phyloP scores from a whole-genome alignment of 148 eudicot species.

The Selenicereus undatus region DNA sequence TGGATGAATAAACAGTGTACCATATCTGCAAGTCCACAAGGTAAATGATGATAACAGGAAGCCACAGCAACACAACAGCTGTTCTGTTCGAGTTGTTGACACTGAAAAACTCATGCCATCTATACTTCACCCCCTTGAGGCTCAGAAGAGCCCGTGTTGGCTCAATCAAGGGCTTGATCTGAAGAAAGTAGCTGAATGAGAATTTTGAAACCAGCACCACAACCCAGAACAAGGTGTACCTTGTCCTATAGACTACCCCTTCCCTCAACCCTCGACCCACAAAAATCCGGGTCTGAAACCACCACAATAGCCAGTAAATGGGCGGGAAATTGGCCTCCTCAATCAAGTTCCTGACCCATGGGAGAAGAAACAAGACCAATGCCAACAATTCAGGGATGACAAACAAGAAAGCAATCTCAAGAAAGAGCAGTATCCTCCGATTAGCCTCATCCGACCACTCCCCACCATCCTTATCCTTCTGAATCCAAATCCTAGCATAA shows the following conservation, averaged over 20 bases:
- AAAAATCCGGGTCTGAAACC: conserved; percentile 75
- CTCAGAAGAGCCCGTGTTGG: conserved; percentile 63
- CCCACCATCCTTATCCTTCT: conserved; percentile 57
- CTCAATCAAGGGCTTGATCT: conserved; percentile 73
- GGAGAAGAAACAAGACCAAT: conserved; percentile 57
- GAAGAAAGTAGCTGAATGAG: conserved; percentile 84
- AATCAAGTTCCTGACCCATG: conserved; percentile 67
- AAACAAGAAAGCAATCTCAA: conserved; percentile 63
- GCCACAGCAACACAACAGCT: conserved; percentile 70
- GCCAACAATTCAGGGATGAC: conserved; percentile 74
- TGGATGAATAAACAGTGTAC: conserved; percentile 67
- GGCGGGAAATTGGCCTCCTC: conserved; percentile 60
- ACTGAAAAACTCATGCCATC: conserved; percentile 78
- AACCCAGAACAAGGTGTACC: conserved; percentile 79
- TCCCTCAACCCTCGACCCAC: conserved; percentile 87
- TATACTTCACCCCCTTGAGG: conserved; percentile 34
- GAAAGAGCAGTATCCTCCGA: conserved; percentile 45
- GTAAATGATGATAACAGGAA: conserved; percentile 73
- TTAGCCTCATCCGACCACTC: conserved; percentile 57
- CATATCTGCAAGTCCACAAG: conserved; percentile 85
- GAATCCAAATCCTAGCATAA: conserved; percentile 75
- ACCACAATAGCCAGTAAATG: conserved; percentile 71
- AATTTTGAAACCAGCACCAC: conserved; percentile 63
- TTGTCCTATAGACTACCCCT: conserved; percentile 67
- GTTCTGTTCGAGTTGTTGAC: conserved; percentile 57